Base-by-base conservation (phyloP, 2,329 filamentous ascomycete genomes). In the Aureobasidium sp. region DNA sequence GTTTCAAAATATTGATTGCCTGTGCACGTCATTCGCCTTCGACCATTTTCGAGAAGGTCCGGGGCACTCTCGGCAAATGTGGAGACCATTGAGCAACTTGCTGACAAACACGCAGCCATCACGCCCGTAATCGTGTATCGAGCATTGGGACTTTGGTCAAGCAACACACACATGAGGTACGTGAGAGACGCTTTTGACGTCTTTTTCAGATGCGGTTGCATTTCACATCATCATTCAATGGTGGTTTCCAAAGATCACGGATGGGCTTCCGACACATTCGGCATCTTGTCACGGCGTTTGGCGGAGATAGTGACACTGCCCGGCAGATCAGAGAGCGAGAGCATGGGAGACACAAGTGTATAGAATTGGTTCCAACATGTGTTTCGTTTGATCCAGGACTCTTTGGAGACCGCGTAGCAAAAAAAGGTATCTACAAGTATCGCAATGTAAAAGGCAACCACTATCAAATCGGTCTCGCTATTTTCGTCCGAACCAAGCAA, bases 11-110 rank as follows among this genome's bases (percentile, higher is more conserved):
- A 40, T 30, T 51, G 48, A 41, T 51, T 40, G 37, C 40, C 48
- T 21, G 48, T 40, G 35, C 48, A 51, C 48, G 48, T 51, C 48
- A 51, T 51, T 51, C n/a, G 48, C 37, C 48, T 51, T 51, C 48
- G 48, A 51, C 14, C 7, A 17, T 14, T 27, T 51, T 40, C 45
- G 45, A 50, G 35, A 39, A 50, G 12, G 7, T 16, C 45, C 45
- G 24, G 35, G 34, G 45, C 45, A 19, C 34, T 21, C 21, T 49
- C 45, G 45, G 45, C 45, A 49, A 4, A 3, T 49, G 32, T 50
- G 24, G 30, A 35, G 32, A 37, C 17, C 6, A 6, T 50, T 34
- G 19, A 30, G 6, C 16, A 6, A n/a, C n/a, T 19, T 50, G 45
- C 45, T 50, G 22, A 50, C 45, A 50, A 50, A 50, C 45, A 3